Conservation (phyloP, 129 eudicot species). For the Deinandra increscens region DNA sequence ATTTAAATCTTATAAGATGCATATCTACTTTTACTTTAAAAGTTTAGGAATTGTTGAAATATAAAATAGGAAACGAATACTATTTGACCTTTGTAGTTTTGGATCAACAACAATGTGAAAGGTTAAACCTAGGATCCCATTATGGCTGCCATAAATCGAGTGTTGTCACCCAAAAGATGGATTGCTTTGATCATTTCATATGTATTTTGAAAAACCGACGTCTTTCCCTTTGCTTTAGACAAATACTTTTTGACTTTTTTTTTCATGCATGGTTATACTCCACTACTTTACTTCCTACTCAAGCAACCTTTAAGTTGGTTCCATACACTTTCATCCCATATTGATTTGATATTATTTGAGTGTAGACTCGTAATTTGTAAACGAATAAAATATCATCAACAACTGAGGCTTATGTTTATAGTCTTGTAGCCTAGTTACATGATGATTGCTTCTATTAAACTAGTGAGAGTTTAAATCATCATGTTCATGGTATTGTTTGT, state of each 20-base stretch:
- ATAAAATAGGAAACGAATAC: background rate
- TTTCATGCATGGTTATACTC: slow-evolving; percentile 25
- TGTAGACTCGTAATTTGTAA: too few species aligned
- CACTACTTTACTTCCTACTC: slow-evolving; percentile 32
- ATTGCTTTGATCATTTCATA: slow-evolving; percentile 33
- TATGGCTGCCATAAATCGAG: slow-evolving; percentile 33
- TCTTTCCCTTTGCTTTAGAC: slow-evolving; percentile 32
- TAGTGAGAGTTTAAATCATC: too few species aligned
- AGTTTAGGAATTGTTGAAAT: too few species aligned
- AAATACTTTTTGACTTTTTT: slow-evolving; percentile 34
- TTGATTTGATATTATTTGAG: background rate
- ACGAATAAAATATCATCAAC: too few species aligned
- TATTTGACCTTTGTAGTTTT: background rate
- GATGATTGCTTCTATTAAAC: too few species aligned
- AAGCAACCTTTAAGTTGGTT: slow-evolving; percentile 25
- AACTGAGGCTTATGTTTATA: too few species aligned
- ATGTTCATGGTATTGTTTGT: too few species aligned
- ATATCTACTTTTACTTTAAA: too few species aligned
- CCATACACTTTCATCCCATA: background rate
- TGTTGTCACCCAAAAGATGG: slow-evolving; percentile 41
- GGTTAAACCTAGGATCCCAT: slow-evolving; percentile 24
- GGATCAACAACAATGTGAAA: slow-evolving; percentile 29
- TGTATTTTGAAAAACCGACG: slow-evolving; percentile 28
- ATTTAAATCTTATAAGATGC: too few species aligned
- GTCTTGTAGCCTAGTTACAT: too few species aligned